Conservation (phyloP, 805 yeast species). For the Candida fluviatilis region DNA sequence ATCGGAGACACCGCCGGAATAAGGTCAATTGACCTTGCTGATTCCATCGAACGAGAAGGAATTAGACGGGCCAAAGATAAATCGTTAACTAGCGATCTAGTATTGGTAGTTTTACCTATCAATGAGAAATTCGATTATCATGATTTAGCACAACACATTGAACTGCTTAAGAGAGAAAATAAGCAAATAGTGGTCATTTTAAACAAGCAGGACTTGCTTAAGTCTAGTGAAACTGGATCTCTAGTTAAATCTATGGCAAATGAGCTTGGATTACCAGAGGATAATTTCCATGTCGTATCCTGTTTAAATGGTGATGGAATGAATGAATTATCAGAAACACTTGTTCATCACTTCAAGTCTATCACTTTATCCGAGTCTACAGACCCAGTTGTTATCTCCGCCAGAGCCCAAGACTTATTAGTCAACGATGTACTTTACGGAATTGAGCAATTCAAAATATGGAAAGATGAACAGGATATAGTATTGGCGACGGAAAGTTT, state of each 20-base stretch:
- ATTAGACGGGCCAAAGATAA: slow-evolving; percentile 68
- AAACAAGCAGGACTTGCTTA: slow-evolving; percentile 57
- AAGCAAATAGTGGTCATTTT: slow-evolving; percentile 42
- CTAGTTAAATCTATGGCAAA: slow-evolving; percentile 4
- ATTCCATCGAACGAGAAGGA: slow-evolving; percentile 72
- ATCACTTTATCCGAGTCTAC: slow-evolving; percentile 47
- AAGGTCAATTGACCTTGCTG: slow-evolving; percentile 44
- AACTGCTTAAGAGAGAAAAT: slow-evolving; percentile 20
- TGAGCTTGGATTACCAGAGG: slow-evolving; percentile 11
- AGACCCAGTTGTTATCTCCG: slow-evolving; percentile 70
- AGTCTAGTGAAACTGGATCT: slow-evolving; percentile 12
- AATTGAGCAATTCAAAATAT: slow-evolving; percentile 54
- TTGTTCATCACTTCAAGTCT: slow-evolving; percentile 45
- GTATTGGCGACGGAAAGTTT: slow-evolving; percentile 79
- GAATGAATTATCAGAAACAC: slow-evolving; percentile 31
- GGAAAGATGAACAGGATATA: slow-evolving; percentile 57
- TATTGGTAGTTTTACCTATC: slow-evolving; percentile 46
- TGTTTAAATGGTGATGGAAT: slow-evolving; percentile 61
- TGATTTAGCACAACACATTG: slow-evolving; percentile 39
- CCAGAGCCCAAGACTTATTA: slow-evolving; percentile 71
- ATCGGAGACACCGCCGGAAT: slow-evolving; percentile 95
- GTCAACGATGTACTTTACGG: slow-evolving; percentile 74
- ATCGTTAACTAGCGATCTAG: slow-evolving; percentile 60
- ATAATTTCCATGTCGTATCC: slow-evolving; percentile 42
- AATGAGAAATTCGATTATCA: slow-evolving; percentile 16